Base-by-base conservation (phyloP, 1,284 basidiomycete species). In the Earliella scabrosa region DNA sequence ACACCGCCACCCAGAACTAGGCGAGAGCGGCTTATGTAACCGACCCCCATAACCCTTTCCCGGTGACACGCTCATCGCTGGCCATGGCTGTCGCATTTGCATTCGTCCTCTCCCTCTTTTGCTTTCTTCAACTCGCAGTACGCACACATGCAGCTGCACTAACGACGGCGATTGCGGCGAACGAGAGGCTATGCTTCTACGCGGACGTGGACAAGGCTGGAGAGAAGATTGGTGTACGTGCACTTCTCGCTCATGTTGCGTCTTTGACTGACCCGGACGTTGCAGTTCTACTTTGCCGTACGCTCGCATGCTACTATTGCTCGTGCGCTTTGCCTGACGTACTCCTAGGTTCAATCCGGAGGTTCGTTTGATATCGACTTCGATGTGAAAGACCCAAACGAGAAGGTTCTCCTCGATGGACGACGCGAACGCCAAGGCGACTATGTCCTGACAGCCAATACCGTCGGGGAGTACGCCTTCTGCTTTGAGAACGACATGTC, bases 401-500 rank as follows among this genome's bases (percentile, higher is more conserved):
- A 93, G 71, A 92, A 88, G 69, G 78, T 96, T 44, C 74, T 99
- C 35, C 83, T 98, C 41, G 89, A 95, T 52, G 97, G 95, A 52
- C 74, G 83, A 63, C 86, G 88, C 40, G 96, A 98, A 69, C 87
- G 93, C 32, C 95, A 98, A 69, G 95, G 97, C 39, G 97, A 99
- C 82, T 98, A 90, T 69, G 93, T 99, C 60, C 87, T 99, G 63
- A 99, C 97, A 4, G 97, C 93, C 13, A 96, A 98, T 75, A 83
- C 84, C 34, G 83, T 90, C 54, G 97, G 97, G 67, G 97, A 99
- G 82, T 98, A 98, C 75, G 80, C 94, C 2, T 99, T 99, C 78
- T 99, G 97, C 78, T 98, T 99, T 72, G 92, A 95, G 71, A 99
- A 99, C 75, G 93, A 97, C 77, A 93, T 94, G 85, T 93, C 89